These are phyloP conservation scores for Uronychia binucleata DNA, from an alignment of 73 alveolate genomes.

Conservation along the genomic window DNA sequence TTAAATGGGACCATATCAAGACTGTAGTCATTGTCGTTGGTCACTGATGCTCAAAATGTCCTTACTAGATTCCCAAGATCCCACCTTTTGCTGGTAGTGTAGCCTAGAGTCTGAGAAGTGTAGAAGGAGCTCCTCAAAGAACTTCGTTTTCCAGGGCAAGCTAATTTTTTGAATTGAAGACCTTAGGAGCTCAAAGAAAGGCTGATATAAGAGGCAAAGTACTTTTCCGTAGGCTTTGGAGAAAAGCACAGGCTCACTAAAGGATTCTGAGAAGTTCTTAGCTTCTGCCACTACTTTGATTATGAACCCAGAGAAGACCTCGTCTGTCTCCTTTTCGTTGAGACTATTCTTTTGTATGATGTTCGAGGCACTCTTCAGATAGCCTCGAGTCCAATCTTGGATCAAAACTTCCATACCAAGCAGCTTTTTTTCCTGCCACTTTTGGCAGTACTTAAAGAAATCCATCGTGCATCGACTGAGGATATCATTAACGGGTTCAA, in stretches of 20 bases:
- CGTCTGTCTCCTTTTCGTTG: neutral
- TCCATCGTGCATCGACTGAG: neutral
- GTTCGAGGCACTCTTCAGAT: neutral
- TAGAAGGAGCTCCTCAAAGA: neutral
- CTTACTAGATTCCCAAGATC: neutral
- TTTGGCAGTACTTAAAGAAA: constrained; percentile 2
- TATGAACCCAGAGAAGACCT: neutral
- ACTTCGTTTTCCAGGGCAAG: neutral
- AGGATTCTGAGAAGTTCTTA: neutral
- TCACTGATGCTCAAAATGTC: neutral
- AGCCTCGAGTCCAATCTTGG: neutral
- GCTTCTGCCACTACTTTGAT: neutral
- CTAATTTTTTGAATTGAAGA: neutral
- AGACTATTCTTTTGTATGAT: neutral
- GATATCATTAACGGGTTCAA: neutral
- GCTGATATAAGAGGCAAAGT: neutral
- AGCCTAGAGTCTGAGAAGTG: neutral
- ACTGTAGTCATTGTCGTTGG: neutral
- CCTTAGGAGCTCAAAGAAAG: constrained; percentile 6
- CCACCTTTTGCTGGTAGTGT: neutral
- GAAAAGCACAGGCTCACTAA: neutral
- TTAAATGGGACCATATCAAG: constrained; percentile 17
- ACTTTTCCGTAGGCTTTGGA: constrained; percentile 1
- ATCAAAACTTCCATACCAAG: neutral
- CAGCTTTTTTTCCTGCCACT: neutral